Evolutionary conservation across 2,329 filamentous ascomycete species (phyloP).

Genomic region (Pyricularia grisea): DNA sequence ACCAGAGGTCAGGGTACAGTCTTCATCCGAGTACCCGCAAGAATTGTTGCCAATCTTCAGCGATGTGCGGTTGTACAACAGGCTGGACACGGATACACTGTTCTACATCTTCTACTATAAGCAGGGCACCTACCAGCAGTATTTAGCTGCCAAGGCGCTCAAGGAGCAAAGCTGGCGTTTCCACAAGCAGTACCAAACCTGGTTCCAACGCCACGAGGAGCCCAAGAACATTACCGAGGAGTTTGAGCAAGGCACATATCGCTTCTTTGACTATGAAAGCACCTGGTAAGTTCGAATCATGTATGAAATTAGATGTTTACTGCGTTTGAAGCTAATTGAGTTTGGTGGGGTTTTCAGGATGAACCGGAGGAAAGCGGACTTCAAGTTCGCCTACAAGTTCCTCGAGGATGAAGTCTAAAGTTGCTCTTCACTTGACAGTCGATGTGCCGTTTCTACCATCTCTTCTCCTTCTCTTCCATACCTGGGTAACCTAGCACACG

Average conservation of each 20-base stretch:
- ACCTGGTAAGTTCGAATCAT: slow-evolving; percentile 64
- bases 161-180: slow-evolving; percentile 99
- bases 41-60: slow-evolving; percentile 89
- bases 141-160: slow-evolving; percentile 87
- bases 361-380: slow-evolving; percentile 95
- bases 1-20: slow-evolving; percentile 68
- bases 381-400: slow-evolving; percentile 97
- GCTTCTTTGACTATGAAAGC: slow-evolving; percentile 98
- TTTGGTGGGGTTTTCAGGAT: slow-evolving; percentile 54
- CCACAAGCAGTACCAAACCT: slow-evolving; percentile 99
- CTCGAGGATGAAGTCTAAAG: slow-evolving; percentile 74
- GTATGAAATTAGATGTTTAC: neutral
- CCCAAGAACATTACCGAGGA: slow-evolving; percentile 98
- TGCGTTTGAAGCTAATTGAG: neutral
- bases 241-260: slow-evolving; percentile 96
- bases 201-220: slow-evolving; percentile 98
- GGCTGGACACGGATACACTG: slow-evolving; percentile 89
- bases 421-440: neutral
- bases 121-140: slow-evolving; percentile 92
- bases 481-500: too few species aligned
- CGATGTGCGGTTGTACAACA: slow-evolving; percentile 75
- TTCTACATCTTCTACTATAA: slow-evolving; percentile 99
- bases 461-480: neutral
- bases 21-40: slow-evolving; percentile 70
- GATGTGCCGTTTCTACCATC: neutral